Base-by-base conservation (phyloP, 805 yeast genomes). In the Cyberlindnera galapagoensis region DNA sequence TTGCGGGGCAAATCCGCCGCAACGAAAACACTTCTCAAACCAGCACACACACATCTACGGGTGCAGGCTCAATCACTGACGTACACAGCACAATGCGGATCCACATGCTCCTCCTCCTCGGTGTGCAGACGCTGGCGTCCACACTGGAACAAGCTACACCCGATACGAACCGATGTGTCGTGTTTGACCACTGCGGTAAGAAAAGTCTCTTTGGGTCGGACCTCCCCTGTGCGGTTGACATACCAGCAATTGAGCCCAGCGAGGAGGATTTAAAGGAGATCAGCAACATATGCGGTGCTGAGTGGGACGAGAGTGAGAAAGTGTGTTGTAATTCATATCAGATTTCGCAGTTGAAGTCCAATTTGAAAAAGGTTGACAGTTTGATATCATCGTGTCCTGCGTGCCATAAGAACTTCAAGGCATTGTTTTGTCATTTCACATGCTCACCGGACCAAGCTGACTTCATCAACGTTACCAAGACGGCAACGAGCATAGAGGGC, bases 361-460 rank as follows among this genome's bases (percentile, higher is more conserved):
- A 78, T 46, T 54, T 82, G 35, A 72, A 76, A 59, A 82, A 79
- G 44, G 94, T 84, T 15, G 94, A 80, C 42, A 75, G 84, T 2
- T 54, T 85, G 36, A 80, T 88, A 30, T 80, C 94, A 4, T 80
- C 95, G 3, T 82, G 98, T 56, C 97, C 97, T 3, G 97, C 98
- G 0, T 90, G 98, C 55, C 65, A 72, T 36, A 76, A 75, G 56
- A 90, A 90, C 63, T 90, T 90, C 56, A 74, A 74, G 49, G 82
- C 80, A 47, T 65, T 88, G 44, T 86, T 86, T 51, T 92, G 90
- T 60, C 75, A 78, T 24, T 87, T 92, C 57, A 81, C 96, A 1
- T 90, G 98, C 57, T 82, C 95, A 4, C 79, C 95, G 1, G 62
- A 82, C 46, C 97, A 90, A 57, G 68, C 85, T 0, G 56, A 62